Evolutionary conservation across 2,329 filamentous ascomycete genomes (phyloP), one percentile per base, ranked within the genome.

Genomic region (Parascedosporium putredinis): DNA sequence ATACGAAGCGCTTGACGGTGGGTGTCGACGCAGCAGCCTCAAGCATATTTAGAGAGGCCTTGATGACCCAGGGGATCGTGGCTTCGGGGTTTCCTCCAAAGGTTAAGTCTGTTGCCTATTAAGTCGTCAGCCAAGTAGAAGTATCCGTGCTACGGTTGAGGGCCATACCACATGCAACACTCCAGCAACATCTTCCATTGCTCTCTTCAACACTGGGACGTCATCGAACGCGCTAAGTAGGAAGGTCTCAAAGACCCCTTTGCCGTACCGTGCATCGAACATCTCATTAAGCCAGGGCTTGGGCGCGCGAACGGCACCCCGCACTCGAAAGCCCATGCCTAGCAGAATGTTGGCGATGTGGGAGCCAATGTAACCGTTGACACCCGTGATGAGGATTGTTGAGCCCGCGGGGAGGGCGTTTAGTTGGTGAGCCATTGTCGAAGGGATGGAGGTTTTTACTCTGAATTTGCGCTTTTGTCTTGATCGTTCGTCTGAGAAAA

Each of bases 301-400:
- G n/a, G 38, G 38, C 18, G 38, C 16, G 23, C 68, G 62, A 5
- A 69, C 67, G 12, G 67, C 69, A 18, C 67, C 67, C 12, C 67
- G 57, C 20, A 70, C 67, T 9, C 50, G 54, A 52, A 67, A 69
- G 8, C 66, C 67, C 2, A 59, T 50, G 4, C 53, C 14, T 2
- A 71, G 61, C 10, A 69, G 57, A 0, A 59, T 56, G 3, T 64
- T 62, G 42, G 62, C 58, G 47, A 63, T 64, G 54, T 69, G 66
- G 43, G 64, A 62, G 10, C 63, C 68, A 25, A 69, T 64, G 51
- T 68, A 67, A 53, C 67, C 67, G 53, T 69, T 71, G 51, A 62
- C 63, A 29, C 68, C 68, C 1, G 67, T 70, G 25, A 70, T 64
- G 18, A 64, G 59, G 27, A 70, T 55, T 14, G 56, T 50, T 12